Base-by-base conservation (phyloP, 2,329 filamentous ascomycete species). In the Sordariomycetes sp. region DNA sequence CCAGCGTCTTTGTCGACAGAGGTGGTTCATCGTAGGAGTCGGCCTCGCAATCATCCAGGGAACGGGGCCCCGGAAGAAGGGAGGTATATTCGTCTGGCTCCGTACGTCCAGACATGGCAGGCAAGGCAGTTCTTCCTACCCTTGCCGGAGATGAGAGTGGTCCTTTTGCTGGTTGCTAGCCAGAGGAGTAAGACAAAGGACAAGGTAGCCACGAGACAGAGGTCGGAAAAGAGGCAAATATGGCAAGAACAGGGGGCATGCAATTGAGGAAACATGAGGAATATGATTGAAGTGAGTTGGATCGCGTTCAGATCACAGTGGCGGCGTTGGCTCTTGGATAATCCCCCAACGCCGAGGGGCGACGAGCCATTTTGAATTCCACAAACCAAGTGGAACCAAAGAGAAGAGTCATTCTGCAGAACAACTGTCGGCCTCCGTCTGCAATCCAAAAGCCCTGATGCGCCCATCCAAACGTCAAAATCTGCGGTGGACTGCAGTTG, bases 51-150 rank as follows among this genome's bases (percentile, higher is more conserved):
- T 32, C 37, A n/a, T 18, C 54, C 54, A 22, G 18, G 35, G 37
- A 6, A 25, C 14, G 37, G n/a, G 20, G 54, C 10, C 35, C 18
- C 3, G 54, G 10, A 16, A 55, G 54, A 1, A 55, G 35, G 22
- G 54, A 55, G n/a, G 54, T 55, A 35, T 55, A 55, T 55, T 55
- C 54, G 35, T 55, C 25, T 5, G 54, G 37, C 37, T 43, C 37
- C 37, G 37, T 4, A 16, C 3, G 14, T n/a, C 37, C 37, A 6
- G 18, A 14, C 37, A 14, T 14, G 37, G 37, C 37, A 43, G 37
- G 14, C 18, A n/a, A 43, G 5, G 12, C 37, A 43, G 14, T 16
- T 43, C 37, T n/a, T 14, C 37, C 37, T 14, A 14, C 37, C 14
- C 12, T 43, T 43, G 37, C 18, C 18, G 12, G 18, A n/a, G 18